phyloP scores from a whole-genome alignment of 1,139 yeast species.

The Saccharomyces hybrid region DNA sequence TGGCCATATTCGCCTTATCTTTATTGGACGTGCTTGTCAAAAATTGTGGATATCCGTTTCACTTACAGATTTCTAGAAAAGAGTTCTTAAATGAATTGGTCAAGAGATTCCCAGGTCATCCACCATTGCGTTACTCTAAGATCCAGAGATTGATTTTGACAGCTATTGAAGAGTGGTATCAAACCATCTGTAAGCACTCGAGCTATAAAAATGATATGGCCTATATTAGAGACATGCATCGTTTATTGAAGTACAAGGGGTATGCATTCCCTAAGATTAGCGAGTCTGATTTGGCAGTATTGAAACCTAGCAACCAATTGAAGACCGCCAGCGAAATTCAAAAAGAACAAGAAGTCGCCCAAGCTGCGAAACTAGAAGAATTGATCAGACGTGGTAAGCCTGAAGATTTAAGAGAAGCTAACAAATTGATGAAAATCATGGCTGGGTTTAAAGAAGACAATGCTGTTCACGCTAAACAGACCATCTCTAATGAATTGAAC shows the following conservation, averaged over 20 bases:
- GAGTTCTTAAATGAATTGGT: slow-evolving; percentile 90
- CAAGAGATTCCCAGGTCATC: slow-evolving; percentile 84
- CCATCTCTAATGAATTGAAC: slow-evolving; percentile 74
- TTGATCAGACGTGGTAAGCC: slow-evolving; percentile 90
- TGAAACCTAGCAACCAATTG: slow-evolving; percentile 77
- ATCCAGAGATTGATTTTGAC: slow-evolving; percentile 77
- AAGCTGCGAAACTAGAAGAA: slow-evolving; percentile 92
- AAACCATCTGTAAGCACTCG: slow-evolving; percentile 82
- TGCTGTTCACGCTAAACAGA: slow-evolving; percentile 56
- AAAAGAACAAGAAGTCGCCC: slow-evolving; percentile 83
- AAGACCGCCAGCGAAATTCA: slow-evolving; percentile 83
- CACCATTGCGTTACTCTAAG: slow-evolving; percentile 73
- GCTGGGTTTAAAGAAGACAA: slow-evolving; percentile 87
- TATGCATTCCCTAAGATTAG: slow-evolving; percentile 85
- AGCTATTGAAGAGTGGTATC: slow-evolving; percentile 93
- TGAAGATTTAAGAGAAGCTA: slow-evolving; percentile 87
- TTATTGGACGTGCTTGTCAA: slow-evolving; percentile 80
- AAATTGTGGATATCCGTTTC: slow-evolving; percentile 96
- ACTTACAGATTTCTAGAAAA: slow-evolving; percentile 84
- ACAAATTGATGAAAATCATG: slow-evolving; percentile 91
- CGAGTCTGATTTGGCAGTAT: slow-evolving; percentile 82
- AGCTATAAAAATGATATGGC: slow-evolving; percentile 85
- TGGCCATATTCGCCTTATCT: slow-evolving; percentile 48
- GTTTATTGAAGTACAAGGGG: slow-evolving; percentile 75
- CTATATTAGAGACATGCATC: slow-evolving; percentile 89